phyloP scores from a whole-genome alignment of 208 protist species.

The Acanthamoeba healyi region DNA sequence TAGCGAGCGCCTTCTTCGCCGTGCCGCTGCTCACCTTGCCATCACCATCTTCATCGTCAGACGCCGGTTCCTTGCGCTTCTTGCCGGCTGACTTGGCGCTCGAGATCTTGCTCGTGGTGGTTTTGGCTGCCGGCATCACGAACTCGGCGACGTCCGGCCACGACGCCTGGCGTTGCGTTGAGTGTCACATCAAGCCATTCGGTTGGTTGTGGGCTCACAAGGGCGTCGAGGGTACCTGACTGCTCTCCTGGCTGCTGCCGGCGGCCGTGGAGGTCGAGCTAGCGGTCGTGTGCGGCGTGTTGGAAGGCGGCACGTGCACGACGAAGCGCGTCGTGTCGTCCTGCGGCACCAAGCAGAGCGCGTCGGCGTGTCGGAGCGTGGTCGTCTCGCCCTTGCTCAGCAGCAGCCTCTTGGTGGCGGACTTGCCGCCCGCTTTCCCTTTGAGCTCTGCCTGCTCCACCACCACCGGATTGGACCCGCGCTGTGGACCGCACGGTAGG shows the following conservation, averaged over 20 bases:
- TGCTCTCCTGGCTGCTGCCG: background rate
- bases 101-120: background rate
- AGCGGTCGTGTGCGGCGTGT: too few relatives aligned
- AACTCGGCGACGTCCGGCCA: background rate
- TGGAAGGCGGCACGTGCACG: background rate
- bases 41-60: background rate
- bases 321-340: slow-evolving; percentile 21
- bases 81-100: background rate
- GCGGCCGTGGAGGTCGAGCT: background rate
- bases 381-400: background rate
- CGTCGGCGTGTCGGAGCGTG: background rate
- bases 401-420: background rate
- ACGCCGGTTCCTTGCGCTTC: background rate
- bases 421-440: background rate
- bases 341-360: background rate
- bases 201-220: background rate
- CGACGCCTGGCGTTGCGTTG: background rate
- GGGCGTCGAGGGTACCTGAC: background rate
- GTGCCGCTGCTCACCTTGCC: background rate
- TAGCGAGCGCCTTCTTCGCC: background rate
- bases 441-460: background rate
- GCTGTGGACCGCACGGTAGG: too few relatives aligned
- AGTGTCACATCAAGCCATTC: background rate
- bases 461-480: background rate
- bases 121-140: background rate